phyloP scores from a whole-genome alignment of 371 early-diverging fungal species.

The Mucor mucedo region DNA sequence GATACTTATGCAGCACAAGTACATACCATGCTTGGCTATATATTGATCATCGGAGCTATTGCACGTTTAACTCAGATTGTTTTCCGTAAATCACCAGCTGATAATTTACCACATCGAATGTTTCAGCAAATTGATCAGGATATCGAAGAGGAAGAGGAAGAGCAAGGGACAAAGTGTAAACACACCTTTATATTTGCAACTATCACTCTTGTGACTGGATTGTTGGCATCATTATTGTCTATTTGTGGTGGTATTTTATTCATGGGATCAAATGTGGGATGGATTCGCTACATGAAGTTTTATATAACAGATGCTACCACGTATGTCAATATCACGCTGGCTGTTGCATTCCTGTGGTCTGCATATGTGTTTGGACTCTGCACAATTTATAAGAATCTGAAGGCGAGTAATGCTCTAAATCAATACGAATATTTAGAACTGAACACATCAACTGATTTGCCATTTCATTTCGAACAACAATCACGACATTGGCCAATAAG shows the following conservation, averaged over 20 bases:
- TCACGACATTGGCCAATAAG: constrained; percentile 2
- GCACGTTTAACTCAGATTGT: constrained; percentile 41
- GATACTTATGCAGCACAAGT: constrained; percentile 37
- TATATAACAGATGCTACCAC: constrained; percentile 42
- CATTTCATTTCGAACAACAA: constrained; percentile 6
- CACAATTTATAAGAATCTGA: constrained; percentile 56
- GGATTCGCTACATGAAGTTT: constrained; percentile 40
- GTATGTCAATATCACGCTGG: constrained; percentile 41
- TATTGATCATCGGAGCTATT: constrained; percentile 39
- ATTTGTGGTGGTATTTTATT: constrained; percentile 44
- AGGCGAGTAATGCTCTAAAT: constrained; percentile 40
- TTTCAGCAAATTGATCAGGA: constrained; percentile 20
- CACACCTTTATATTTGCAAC: constrained; percentile 45
- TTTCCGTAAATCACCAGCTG: constrained; percentile 48
- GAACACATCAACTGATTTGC: constrained; percentile 16
- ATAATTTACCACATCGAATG: constrained; percentile 44
- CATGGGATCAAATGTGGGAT: constrained; percentile 45
- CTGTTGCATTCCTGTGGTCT: constrained; percentile 46
- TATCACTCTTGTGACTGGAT: constrained; percentile 38
- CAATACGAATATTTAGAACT: constrained; percentile 51
- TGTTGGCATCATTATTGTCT: constrained; percentile 34
- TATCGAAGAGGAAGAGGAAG: constrained; percentile 23
- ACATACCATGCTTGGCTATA: constrained; percentile 44
- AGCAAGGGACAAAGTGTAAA: constrained; percentile 31
- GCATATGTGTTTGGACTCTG: constrained; percentile 60